Conservation (phyloP, 2,329 filamentous ascomycete species). For the Xylaria arbuscula region DNA sequence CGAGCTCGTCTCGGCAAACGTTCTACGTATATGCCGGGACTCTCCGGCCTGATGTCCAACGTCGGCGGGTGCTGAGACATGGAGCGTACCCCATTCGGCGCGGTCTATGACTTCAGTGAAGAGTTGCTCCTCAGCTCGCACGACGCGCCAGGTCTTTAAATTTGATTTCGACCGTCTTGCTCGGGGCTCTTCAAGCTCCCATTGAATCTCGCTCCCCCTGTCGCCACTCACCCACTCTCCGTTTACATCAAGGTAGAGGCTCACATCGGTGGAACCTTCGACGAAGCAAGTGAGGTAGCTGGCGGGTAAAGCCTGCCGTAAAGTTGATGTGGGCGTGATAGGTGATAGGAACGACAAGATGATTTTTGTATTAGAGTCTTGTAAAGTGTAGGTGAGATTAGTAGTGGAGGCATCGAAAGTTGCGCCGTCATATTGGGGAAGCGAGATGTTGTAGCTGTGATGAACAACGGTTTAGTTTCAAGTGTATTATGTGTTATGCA, state of each 20-base stretch:
- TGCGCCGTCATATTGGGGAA: slow-evolving; percentile 58
- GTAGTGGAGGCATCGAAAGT: slow-evolving; percentile 63
- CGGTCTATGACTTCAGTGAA: slow-evolving; percentile 80
- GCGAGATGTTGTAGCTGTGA: slow-evolving; percentile 53
- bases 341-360: slow-evolving; percentile 74
- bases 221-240: slow-evolving; percentile 87
- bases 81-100: slow-evolving; percentile 84
- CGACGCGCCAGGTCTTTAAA: slow-evolving; percentile 75
- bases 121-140: slow-evolving; percentile 70
- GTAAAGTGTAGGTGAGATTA: slow-evolving; percentile 61
- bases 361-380: slow-evolving; percentile 51
- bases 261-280: slow-evolving; percentile 71
- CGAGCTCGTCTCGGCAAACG: slow-evolving; percentile 74
- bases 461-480: slow-evolving; percentile 13
- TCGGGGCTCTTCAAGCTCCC: slow-evolving; percentile 67
- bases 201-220: slow-evolving; percentile 73
- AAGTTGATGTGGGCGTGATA: slow-evolving; percentile 82
- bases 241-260: slow-evolving; percentile 75
- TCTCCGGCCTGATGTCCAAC: slow-evolving; percentile 77
- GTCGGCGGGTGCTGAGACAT: slow-evolving; percentile 78
- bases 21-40: slow-evolving; percentile 71
- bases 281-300: slow-evolving; percentile 80
- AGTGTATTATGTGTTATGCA: background rate
- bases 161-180: slow-evolving; percentile 48
- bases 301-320: slow-evolving; percentile 84